Evolutionary conservation across 176 grass and related monocot species (phyloP).

Genomic region (Tuctoria greenei): DNA sequence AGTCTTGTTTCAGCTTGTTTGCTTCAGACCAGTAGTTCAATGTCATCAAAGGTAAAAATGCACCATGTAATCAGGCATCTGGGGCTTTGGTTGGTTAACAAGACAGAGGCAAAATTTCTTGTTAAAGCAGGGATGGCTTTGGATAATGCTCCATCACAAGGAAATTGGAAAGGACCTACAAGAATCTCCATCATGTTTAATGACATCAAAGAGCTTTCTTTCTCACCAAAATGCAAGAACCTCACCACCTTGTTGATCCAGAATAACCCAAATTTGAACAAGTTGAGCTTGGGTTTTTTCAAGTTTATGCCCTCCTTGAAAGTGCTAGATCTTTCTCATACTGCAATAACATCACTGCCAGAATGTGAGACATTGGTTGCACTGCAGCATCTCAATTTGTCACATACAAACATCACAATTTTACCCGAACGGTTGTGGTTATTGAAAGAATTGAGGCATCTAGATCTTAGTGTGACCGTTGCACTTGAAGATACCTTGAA

Average conservation of each 20-base stretch:
- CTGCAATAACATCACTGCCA: slow-evolving; percentile 56
- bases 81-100: slow-evolving; percentile 42
- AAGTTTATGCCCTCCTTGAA: slow-evolving; percentile 54
- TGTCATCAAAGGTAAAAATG: slow-evolving; percentile 62
- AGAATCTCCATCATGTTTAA: slow-evolving; percentile 83
- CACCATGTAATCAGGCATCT: slow-evolving; percentile 58
- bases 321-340: slow-evolving; percentile 82
- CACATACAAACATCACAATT: slow-evolving; percentile 49
- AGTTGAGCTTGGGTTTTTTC: slow-evolving; percentile 51
- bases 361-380: slow-evolving; percentile 45
- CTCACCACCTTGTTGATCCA: slow-evolving; percentile 64
- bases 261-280: slow-evolving; percentile 64
- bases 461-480: slow-evolving; percentile 67
- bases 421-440: slow-evolving; percentile 56
- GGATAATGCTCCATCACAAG: slow-evolving; percentile 42
- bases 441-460: slow-evolving; percentile 64
- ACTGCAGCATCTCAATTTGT: slow-evolving; percentile 63
- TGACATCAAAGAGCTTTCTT: slow-evolving; percentile 49
- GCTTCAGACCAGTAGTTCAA: slow-evolving; percentile 51
- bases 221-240: slow-evolving; percentile 51
- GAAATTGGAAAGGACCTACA: slow-evolving; percentile 31
- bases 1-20: slow-evolving; percentile 54
- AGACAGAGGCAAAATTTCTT: slow-evolving; percentile 41
- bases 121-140: slow-evolving; percentile 50
- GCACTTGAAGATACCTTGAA: slow-evolving; percentile 55